These are phyloP conservation scores for Fusarium mundagurra DNA, from an alignment of 2,329 filamentous ascomycete species.

Conservation along the genomic window DNA sequence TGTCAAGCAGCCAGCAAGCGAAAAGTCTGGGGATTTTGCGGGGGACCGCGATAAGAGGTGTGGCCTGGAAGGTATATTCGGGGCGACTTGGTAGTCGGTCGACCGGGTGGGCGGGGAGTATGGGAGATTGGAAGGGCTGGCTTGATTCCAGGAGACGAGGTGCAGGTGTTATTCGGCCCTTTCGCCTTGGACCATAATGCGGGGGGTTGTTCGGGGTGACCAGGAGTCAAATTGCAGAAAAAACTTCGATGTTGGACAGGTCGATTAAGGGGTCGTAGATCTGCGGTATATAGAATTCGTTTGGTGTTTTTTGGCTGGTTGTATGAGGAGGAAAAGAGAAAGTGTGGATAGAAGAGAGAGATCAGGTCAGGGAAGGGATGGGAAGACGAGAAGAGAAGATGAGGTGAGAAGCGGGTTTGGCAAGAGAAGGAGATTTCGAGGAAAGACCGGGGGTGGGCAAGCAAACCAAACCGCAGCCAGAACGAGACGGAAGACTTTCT, in stretches of 20 bases:
- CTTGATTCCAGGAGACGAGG: conserved; percentile 35
- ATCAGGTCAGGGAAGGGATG: conserved; percentile 23
- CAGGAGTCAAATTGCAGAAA: conserved; percentile 13
- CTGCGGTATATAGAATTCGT: neutral
- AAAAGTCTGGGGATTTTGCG: conserved; percentile 47
- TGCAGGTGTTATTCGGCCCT: conserved; percentile 52
- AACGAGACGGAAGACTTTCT: conserved; percentile 7
- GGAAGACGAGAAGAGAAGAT: conserved; percentile 26
- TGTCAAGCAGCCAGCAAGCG: conserved; percentile 22
- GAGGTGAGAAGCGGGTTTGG: conserved; percentile 35
- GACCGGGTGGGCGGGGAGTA: conserved; percentile 27
- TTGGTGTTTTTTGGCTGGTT: conserved; percentile 2
- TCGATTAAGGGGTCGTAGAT: neutral
- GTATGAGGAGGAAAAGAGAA: conserved; percentile 2
- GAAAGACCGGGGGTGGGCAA: conserved; percentile 25
- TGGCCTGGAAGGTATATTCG: conserved; percentile 38
- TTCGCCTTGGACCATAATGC: conserved; percentile 48
- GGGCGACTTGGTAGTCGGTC: conserved; percentile 33
- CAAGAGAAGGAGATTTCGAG: conserved; percentile 39
- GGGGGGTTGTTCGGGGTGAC: conserved; percentile 39
- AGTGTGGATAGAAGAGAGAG: conserved; percentile 28
- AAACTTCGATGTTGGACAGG: conserved; percentile 2
- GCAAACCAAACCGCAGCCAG: neutral
- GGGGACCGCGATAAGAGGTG: conserved; percentile 39
- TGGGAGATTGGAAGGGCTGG: conserved; percentile 32